Evolutionary conservation across 768 basidiomycete genomes (phyloP).

Genomic region (Nidula microcarpa): DNA sequence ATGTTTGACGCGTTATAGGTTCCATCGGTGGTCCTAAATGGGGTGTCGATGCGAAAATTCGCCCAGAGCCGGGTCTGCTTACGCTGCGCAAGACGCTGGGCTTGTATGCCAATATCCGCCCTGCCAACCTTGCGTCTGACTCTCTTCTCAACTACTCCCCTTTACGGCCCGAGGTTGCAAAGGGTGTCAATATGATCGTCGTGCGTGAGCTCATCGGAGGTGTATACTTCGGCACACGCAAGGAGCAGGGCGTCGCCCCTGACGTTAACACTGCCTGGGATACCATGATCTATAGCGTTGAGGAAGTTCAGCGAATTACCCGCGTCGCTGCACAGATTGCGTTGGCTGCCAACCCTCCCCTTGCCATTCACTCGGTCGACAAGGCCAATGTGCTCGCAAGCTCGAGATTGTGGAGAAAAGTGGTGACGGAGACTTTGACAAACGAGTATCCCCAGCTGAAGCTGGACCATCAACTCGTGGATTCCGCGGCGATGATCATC

Average conservation of each 20-base stretch:
- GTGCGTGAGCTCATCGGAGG: slow-evolving; percentile 96
- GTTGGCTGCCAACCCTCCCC: slow-evolving; percentile 74
- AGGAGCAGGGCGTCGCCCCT: slow-evolving; percentile 74
- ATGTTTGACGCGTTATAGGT: slow-evolving; percentile 43
- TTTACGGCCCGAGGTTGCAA: slow-evolving; percentile 79
- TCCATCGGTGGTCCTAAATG: slow-evolving; percentile 99
- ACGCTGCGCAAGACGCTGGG: slow-evolving; percentile 87
- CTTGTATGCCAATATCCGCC: slow-evolving; percentile 97
- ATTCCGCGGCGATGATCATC: slow-evolving; percentile 95
- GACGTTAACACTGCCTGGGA: slow-evolving; percentile 80
- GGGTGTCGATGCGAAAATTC: slow-evolving; percentile 84
- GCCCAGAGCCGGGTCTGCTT: slow-evolving; percentile 92
- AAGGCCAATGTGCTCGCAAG: slow-evolving; percentile 98
- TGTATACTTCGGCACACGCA: slow-evolving; percentile 90
- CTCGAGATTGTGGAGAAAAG: slow-evolving; percentile 91
- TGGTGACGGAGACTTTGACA: slow-evolving; percentile 79
- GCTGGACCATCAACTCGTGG: slow-evolving; percentile 90
- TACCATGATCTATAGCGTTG: slow-evolving; percentile 87
- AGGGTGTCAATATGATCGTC: slow-evolving; percentile 88
- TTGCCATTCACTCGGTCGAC: slow-evolving; percentile 90
- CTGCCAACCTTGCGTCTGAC: slow-evolving; percentile 92
- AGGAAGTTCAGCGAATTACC: slow-evolving; percentile 92
- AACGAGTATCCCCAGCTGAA: slow-evolving; percentile 86
- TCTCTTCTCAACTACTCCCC: slow-evolving; percentile 85
- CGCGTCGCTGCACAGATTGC: slow-evolving; percentile 95